Percentiles rank a stretch among this genome's conserved stretches.
phyloP scores from a whole-genome alignment of 139 green algal genomes.

The Closterium sp. region DNA sequence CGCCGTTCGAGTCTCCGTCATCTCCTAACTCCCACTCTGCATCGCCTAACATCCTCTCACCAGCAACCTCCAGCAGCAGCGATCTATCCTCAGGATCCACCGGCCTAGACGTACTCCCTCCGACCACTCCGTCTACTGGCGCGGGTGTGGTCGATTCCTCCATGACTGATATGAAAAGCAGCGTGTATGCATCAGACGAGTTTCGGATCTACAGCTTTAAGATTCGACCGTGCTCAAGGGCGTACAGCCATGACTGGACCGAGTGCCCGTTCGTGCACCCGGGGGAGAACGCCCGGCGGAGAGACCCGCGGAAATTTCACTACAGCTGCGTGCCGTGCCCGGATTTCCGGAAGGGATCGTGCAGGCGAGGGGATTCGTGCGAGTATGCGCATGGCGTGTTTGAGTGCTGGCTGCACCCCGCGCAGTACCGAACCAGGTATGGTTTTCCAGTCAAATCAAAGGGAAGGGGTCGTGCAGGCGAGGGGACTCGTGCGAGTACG shows the following conservation, averaged over 20 bases:
- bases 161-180: slow-evolving; percentile 32
- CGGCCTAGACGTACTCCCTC: background rate
- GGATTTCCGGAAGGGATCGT: slow-evolving; percentile 86
- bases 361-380: slow-evolving; percentile 79
- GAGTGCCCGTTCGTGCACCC: slow-evolving; percentile 93
- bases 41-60: background rate
- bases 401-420: slow-evolving; percentile 95
- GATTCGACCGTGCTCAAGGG: slow-evolving; percentile 66
- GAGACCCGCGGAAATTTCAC: slow-evolving; percentile 74
- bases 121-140: background rate
- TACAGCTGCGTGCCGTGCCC: slow-evolving; percentile 94
- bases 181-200: slow-evolving; percentile 46
- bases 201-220: slow-evolving; percentile 63
- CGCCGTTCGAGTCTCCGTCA: background rate
- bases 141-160: slow-evolving; percentile 1
- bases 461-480: slow-evolving; percentile 74
- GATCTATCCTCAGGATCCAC: background rate
- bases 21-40: background rate
- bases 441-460: no score
- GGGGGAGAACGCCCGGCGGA: slow-evolving; percentile 84
- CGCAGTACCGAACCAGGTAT: slow-evolving; percentile 76
- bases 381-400: slow-evolving; percentile 94
- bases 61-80: background rate
- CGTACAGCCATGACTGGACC: slow-evolving; percentile 88
- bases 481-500: slow-evolving; percentile 83